Conservation (phyloP, 78 protist species). For the Thecamonas trahens region DNA sequence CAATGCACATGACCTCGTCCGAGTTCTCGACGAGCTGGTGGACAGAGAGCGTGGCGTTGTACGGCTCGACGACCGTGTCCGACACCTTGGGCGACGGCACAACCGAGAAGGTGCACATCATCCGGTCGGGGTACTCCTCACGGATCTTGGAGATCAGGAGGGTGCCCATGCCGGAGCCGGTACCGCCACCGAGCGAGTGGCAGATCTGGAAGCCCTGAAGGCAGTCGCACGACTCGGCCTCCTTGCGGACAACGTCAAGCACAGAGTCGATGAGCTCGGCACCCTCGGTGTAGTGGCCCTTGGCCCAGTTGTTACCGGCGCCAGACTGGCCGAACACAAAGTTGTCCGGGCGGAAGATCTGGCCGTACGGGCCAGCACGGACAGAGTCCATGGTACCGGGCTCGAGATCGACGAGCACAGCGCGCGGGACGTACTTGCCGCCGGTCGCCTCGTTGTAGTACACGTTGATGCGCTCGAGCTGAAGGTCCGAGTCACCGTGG, state of each 20-base stretch:
- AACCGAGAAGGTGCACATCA: constrained; percentile 93
- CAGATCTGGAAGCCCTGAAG: constrained; percentile 97
- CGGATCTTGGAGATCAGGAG: constrained; percentile 79
- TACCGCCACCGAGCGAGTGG: constrained; percentile 99
- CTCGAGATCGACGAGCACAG: constrained; percentile 96
- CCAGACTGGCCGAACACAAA: constrained; percentile 76
- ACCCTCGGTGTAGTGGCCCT: constrained; percentile 96
- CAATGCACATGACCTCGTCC: constrained; percentile 88
- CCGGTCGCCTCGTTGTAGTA: constrained; percentile 94
- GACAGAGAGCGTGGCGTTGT: constrained; percentile 95
- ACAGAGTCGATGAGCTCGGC: constrained; percentile 90
- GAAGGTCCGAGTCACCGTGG: constrained; percentile 82
- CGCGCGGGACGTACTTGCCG: constrained; percentile 94
- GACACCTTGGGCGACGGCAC: constrained; percentile 97
- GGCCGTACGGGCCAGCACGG: constrained; percentile 85
- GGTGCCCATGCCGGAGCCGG: constrained; percentile 94
- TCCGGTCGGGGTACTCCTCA: constrained; percentile 96
- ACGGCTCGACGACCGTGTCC: constrained; percentile 97
- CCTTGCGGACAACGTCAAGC: constrained; percentile 94
- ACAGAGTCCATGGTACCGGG: constrained; percentile 95
- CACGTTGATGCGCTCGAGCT: constrained; percentile 93
- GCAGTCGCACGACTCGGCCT: constrained; percentile 94
- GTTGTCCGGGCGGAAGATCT: constrained; percentile 93
- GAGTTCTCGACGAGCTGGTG: constrained; percentile 96
- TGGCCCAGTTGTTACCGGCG: constrained; percentile 96